Conservation (phyloP, 106 monocot species). For the Dioscorea zingiberensis region DNA sequence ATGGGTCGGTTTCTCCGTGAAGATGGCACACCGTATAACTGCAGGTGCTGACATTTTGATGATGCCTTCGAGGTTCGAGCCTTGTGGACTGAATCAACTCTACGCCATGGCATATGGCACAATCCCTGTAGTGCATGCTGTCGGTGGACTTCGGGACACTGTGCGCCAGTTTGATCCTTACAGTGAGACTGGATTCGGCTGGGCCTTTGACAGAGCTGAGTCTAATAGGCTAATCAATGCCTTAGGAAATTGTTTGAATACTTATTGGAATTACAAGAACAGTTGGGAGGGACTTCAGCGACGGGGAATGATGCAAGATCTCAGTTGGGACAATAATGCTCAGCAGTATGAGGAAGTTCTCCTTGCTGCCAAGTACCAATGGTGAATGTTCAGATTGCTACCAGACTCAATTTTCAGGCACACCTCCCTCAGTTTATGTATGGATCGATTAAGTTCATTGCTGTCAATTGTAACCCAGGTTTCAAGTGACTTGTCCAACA, state of each 20-base stretch:
- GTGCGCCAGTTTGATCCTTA: slow-evolving; percentile 74
- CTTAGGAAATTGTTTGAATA: slow-evolving; percentile 56
- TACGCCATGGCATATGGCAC: slow-evolving; percentile 90
- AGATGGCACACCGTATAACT: slow-evolving; percentile 73
- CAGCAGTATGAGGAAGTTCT: slow-evolving; percentile 78
- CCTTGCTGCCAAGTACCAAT: slow-evolving; percentile 87
- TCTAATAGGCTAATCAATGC: slow-evolving; percentile 47
- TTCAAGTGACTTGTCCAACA: too few relatives aligned
- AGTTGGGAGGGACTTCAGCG: slow-evolving; percentile 87
- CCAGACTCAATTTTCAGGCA: too few relatives aligned
- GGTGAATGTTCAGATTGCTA: slow-evolving; percentile 37
- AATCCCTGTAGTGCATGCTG: slow-evolving; percentile 85
- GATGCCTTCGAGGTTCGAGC: slow-evolving; percentile 95
- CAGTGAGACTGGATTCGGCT: slow-evolving; percentile 52
- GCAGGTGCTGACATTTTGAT: slow-evolving; percentile 72
- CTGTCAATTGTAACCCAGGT: too few relatives aligned
- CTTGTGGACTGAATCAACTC: slow-evolving; percentile 92
- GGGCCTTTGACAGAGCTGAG: slow-evolving; percentile 80
- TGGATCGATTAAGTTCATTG: too few relatives aligned
- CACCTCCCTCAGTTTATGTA: too few relatives aligned
- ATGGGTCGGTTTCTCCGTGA: slow-evolving; percentile 87
- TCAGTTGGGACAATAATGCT: slow-evolving; percentile 88
- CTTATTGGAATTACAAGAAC: slow-evolving; percentile 66
- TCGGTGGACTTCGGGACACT: slow-evolving; percentile 78
- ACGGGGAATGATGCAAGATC: slow-evolving; percentile 80